Evolutionary conservation across 73 alveolate species (phyloP), one percentile per base, ranked within the genome.

Genomic region (Uronychia binucleata): DNA sequence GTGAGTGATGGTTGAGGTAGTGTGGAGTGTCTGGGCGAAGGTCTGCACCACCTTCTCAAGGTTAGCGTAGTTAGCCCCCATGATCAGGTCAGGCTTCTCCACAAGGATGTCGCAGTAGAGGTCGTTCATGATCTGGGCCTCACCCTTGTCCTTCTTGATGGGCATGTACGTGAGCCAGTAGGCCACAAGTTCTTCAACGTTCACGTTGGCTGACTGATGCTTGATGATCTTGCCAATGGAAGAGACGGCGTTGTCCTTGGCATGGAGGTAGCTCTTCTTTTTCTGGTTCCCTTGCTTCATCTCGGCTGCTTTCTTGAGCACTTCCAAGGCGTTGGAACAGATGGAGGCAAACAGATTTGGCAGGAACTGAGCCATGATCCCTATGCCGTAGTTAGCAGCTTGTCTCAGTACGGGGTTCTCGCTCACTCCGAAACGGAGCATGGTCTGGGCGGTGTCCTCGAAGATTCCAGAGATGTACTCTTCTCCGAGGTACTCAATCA

Each of bases 341-440:
- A 85, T 83, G 32, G 82, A 29, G 26, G 83, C 57, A 85, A 88
- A 94, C 11, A 58, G 77, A 34, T 80, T 85, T 27, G 92, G 92
- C 34, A 94, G 81, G 67, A 86, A 82, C 31, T 58, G 32, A 33
- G 98, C 97, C 85, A 88, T 87, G 0, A 95, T 82, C n/a, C 99
- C 99, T 30, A 98, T 88, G 33, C 99, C 99, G 90, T 97, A 98
- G 19, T 93, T 93, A 32, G 99, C 99, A 34, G 99, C 98, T 87
- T 97, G 97, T 90, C 99, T 91, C 31, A 96, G 94, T 19, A 92
- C 93, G 77, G 95, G 87, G 81, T 91, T 96, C 31, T 90, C 86
- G 58, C 90, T 92, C 34, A 58, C 82, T 28, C 97, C 94, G 93
- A 86, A 94, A 80, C 81, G 33, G 34, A 92, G 87, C 83, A 97